Percentiles rank a stretch among this genome's conserved stretches.
These are phyloP conservation scores for Arthrobotrys pseudoclavata DNA, from an alignment of 2,329 filamentous ascomycete species.

Conservation along the genomic window DNA sequence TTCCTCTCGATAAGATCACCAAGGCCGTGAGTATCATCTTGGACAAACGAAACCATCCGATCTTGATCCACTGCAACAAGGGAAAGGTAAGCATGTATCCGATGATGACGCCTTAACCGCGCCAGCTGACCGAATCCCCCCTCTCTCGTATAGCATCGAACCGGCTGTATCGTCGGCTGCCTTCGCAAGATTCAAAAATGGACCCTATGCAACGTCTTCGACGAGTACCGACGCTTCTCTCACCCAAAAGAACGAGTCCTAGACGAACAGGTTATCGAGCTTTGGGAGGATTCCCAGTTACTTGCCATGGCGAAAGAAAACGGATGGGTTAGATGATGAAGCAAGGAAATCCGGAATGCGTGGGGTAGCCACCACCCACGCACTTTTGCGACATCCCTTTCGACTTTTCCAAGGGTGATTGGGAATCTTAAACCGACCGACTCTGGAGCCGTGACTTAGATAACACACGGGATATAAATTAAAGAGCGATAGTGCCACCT, in stretches of 20 bases:
- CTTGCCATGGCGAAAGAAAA: constrained; percentile 52
- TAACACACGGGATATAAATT: constrained; percentile 28
- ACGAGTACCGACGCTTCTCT: constrained; percentile 72
- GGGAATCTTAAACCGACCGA: constrained; percentile 43
- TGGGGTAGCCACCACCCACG: constrained; percentile 40
- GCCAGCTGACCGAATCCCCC: constrained; percentile 25
- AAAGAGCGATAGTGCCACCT: constrained; percentile 7
- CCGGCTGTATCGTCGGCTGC: constrained; percentile 86
- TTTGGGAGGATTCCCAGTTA: constrained; percentile 60
- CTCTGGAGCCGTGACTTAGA: constrained; percentile 41
- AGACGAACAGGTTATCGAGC: constrained; percentile 63
- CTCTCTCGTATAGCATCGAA: constrained; percentile 75
- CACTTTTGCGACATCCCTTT: constrained; percentile 21
- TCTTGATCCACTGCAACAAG: constrained; percentile 93
- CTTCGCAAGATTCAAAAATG: constrained; percentile 81
- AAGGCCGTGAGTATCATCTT: constrained; percentile 79
- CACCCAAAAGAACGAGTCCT: constrained; percentile 62
- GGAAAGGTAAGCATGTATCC: constrained; percentile 74
- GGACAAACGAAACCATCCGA: constrained; percentile 79
- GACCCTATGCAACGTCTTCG: constrained; percentile 74
- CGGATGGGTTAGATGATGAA: constrained; percentile 52
- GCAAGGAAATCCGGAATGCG: constrained; percentile 28
- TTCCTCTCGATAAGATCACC: constrained; percentile 77
- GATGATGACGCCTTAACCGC: constrained; percentile 8
- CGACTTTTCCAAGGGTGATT: constrained; percentile 27